Conservation (phyloP, 2,329 filamentous ascomycete species). For the Arachnomyces sp. region DNA sequence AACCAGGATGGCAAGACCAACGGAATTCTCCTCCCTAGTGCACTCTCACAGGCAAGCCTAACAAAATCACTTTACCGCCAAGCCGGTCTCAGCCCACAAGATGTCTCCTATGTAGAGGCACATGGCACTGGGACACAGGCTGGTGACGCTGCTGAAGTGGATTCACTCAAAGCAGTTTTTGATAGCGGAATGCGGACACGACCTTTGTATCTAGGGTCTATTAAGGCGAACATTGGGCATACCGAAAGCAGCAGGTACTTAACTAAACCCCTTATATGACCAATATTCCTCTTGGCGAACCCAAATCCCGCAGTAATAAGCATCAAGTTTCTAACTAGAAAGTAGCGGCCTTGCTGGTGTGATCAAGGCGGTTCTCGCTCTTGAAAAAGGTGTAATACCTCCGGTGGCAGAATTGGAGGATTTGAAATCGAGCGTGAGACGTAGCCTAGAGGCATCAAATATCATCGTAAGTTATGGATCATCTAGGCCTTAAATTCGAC, state of each 20-base stretch:
- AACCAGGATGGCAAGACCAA: slow-evolving; percentile 24
- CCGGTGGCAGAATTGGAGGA: background rate
- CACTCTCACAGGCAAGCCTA: slow-evolving; percentile 24
- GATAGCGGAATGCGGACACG: too few species aligned
- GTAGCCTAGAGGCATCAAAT: too few species aligned
- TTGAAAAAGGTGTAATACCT: slow-evolving; percentile 8
- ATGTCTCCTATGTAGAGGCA: slow-evolving; percentile 31
- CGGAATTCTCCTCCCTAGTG: slow-evolving; percentile 18
- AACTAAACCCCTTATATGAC: too few species aligned
- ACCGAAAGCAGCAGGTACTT: slow-evolving; percentile 10
- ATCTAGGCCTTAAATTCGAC: too few species aligned
- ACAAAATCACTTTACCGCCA: slow-evolving; percentile 19
- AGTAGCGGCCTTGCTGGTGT: slow-evolving; percentile 8
- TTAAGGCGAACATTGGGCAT: slow-evolving; percentile 9
- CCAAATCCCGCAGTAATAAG: too few species aligned
- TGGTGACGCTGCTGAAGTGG: slow-evolving; percentile 21
- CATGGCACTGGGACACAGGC: slow-evolving; percentile 33
- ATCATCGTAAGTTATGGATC: too few species aligned
- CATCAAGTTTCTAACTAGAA: too few species aligned
- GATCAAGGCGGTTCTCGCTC: slow-evolving; percentile 8
- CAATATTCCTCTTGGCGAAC: too few species aligned
- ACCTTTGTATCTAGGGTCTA: too few species aligned
- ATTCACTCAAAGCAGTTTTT: slow-evolving; percentile 17
- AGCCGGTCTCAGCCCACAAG: slow-evolving; percentile 27
- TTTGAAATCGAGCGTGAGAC: too few species aligned